A percentile compares a stretch with the other conserved stretches of the same genome.
phyloP scores from a whole-genome alignment of 2,329 filamentous ascomycete genomes.

The Colletotrichum echinochloae region DNA sequence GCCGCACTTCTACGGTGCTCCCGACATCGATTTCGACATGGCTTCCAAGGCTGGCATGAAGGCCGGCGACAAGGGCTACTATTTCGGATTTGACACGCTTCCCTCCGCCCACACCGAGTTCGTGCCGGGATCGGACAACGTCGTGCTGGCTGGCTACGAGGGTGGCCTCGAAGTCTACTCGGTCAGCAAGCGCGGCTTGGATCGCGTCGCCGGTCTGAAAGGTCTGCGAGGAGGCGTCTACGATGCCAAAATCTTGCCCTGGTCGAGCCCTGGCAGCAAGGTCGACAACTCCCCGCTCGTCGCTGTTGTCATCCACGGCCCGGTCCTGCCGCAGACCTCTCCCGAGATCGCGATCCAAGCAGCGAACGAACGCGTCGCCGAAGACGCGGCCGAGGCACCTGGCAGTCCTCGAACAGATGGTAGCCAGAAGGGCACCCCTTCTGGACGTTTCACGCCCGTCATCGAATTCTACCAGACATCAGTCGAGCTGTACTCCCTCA shows the following conservation, averaged over 20 bases:
- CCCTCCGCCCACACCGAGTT: conserved; percentile 53
- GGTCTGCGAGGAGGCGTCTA: conserved; percentile 84
- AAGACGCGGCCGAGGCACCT: conserved; percentile 56
- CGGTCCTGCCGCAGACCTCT: conserved; percentile 63
- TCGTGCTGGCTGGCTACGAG: conserved; percentile 82
- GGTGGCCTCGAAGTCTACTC: conserved; percentile 82
- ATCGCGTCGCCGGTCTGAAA: conserved; percentile 76
- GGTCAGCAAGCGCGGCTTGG: conserved; percentile 78
- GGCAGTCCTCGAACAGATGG: conserved; percentile 56
- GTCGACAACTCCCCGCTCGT: conserved; percentile 76
- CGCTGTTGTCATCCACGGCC: conserved; percentile 84
- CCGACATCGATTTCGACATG: conserved; percentile 79
- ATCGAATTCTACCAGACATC: conserved; percentile 83
- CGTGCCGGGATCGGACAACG: conserved; percentile 65
- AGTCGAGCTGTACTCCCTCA: conserved; percentile 89
- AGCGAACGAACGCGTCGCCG: conserved; percentile 53
- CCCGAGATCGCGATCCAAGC: conserved; percentile 52
- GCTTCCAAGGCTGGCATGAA: conserved; percentile 66
- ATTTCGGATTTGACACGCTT: conserved; percentile 84
- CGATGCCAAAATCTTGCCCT: conserved; percentile 85
- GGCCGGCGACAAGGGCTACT: conserved; percentile 77
- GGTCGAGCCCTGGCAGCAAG: conserved; percentile 67
- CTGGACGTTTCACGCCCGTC: conserved; percentile 50
- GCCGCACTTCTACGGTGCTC: conserved; percentile 80
- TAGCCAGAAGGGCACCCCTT: conserved; percentile 52